These are phyloP conservation scores for Thermochaetoides thermophila DNA, from an alignment of 495 filamentous ascomycete genomes.

Conservation along the genomic window DNA sequence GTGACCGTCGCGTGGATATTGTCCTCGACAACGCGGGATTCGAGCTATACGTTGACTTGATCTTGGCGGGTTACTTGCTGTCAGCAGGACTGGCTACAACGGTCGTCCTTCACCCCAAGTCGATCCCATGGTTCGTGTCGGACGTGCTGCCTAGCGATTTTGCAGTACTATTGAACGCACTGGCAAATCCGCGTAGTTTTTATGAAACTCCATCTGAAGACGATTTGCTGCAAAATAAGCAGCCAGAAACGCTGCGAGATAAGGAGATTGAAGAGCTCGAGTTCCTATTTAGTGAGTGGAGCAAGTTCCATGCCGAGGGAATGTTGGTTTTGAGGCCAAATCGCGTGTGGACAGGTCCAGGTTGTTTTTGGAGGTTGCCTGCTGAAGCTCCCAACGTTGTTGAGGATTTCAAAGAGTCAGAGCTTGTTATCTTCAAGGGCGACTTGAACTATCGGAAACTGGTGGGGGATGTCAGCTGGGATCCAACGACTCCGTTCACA, in stretches of 20 bases:
- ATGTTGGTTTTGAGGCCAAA: constrained; percentile 68
- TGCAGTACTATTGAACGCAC: constrained; percentile 54
- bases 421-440: constrained; percentile 93
- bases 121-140: constrained; percentile 93
- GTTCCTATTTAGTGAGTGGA: constrained; percentile 76
- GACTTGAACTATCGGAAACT: constrained; percentile 93
- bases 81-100: constrained; percentile 67
- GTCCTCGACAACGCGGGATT: constrained; percentile 94
- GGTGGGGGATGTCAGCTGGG: constrained; percentile 80
- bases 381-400: constrained; percentile 47
- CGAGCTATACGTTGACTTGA: constrained; percentile 86
- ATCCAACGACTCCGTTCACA: constrained; percentile 71
- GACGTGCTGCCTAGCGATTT: constrained; percentile 85
- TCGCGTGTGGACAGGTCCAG: constrained; percentile 74
- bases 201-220: constrained; percentile 61
- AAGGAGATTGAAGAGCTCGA: constrained; percentile 49
- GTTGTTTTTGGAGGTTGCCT: constrained; percentile 78
- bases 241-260: constrained; percentile 44
- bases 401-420: constrained; percentile 66
- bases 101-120: constrained; percentile 84
- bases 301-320: constrained; percentile 60
- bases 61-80: constrained; percentile 79
- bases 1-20: constrained; percentile 69
- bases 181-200: constrained; percentile 61
- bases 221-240: constrained; percentile 36